phyloP scores from a whole-genome alignment of 345 rosid genomes.

The Syzygium aqueum region DNA sequence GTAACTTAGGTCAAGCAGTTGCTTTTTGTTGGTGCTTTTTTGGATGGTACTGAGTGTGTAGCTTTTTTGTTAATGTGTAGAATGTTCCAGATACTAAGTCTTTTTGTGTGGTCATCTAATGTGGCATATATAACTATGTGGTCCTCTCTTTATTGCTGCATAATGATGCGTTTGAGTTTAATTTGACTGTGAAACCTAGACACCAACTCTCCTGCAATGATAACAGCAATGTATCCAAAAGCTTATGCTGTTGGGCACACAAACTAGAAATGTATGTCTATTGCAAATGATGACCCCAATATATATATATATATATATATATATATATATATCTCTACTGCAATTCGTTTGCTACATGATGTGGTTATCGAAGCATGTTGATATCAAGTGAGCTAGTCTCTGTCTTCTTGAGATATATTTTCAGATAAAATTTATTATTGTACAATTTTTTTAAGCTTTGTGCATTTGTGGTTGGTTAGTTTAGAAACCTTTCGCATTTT shows the following conservation, averaged over 20 bases:
- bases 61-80: not conserved
- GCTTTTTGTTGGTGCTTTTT: not conserved
- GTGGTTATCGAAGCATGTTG: not conserved
- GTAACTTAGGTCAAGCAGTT: not conserved
- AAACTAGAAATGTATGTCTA: not conserved
- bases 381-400: not conserved
- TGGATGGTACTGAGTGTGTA: not conserved
- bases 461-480: not conserved
- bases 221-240: not conserved
- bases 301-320: too few species aligned
- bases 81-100: not conserved
- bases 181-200: not conserved
- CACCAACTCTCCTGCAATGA: not conserved
- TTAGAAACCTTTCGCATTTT: not conserved
- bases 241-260: not conserved
- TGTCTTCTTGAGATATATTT: not conserved
- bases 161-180: not conserved
- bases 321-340: not conserved
- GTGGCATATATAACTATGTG: not conserved
- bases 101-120: not conserved
- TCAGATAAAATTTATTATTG: not conserved
- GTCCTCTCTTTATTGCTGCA: not conserved
- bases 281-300: too few species aligned
- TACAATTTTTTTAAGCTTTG: not conserved
- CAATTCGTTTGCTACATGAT: not conserved